Base-by-base conservation (phyloP, 2,329 filamentous ascomycete genomes). In the Colletotrichum truncatum region DNA sequence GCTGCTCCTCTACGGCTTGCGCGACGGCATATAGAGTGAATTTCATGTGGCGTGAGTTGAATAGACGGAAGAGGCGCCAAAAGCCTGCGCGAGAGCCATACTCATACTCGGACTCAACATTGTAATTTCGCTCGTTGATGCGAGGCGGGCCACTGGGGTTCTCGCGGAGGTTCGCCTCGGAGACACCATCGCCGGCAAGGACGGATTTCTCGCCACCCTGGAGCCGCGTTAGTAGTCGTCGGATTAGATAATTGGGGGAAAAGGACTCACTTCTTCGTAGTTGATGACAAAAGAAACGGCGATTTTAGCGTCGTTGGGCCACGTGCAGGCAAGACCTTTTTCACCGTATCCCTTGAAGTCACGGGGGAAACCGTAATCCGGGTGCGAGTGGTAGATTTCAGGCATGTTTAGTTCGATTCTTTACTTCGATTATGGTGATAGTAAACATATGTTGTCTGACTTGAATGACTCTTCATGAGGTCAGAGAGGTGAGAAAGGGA, bases 11-110 rank as follows among this genome's bases (percentile, higher is more conserved):
- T 4, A 84, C 74, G 1, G 82, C 83, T 41, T 80, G 76, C 2
- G 78, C 83, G 2, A 85, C 83, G 9, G 81, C 83, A 66, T 85
- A 84, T 5, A 85, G 74, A 0, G 83, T 85, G 66, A 82, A 83
- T 69, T 82, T 82, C 77, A 84, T 83, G 38, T 76, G 75, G 65
- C 82, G 72, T 46, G 80, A 75, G 67, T 82, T 81, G 74, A 85
- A 85, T 57, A 85, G 70, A 16, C 79, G 74, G 70, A 85, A 82
- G 2, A 85, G 72, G 3, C 83, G 75, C 84, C 84, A 85, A 71
- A 81, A 81, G 4, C 83, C 84, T 1, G 77, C 77, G 3, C 84
- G 78, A 21, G 78, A 78, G 32, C 84, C 82, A 68, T 86, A 86
- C 59, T 86, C 83, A 67, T 82, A 86, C 66, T 85, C 83, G 26